Percentiles rank a stretch among this genome's conserved stretches.
Evolutionary conservation across 1,139 yeast genomes (phyloP).

Genomic region (Pichia sp.): DNA sequence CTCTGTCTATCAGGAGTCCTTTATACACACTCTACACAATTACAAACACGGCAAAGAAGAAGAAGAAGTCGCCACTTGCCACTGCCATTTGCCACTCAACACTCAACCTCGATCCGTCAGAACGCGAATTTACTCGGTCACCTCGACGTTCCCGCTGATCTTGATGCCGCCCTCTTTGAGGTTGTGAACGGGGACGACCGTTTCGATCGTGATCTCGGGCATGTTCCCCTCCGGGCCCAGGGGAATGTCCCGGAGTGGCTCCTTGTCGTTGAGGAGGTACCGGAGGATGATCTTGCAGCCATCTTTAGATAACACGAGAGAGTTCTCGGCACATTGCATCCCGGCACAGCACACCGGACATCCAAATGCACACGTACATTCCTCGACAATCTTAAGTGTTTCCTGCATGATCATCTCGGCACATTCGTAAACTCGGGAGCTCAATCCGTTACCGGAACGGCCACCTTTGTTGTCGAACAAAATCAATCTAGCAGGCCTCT

Average conservation of each 20-base stretch:
- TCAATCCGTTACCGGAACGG: slow-evolving; percentile 71
- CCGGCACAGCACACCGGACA: slow-evolving; percentile 89
- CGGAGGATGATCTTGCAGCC: slow-evolving; percentile 73
- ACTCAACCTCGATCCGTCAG: no score
- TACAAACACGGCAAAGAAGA: no score
- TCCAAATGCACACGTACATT: slow-evolving; percentile 81
- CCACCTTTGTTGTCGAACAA: slow-evolving; percentile 87
- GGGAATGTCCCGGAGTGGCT: slow-evolving; percentile 38
- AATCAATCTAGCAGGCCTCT: slow-evolving; percentile 82
- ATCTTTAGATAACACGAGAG: slow-evolving; percentile 80
- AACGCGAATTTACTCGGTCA: no score
- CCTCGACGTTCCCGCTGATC: slow-evolving; percentile 11
- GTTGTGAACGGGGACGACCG: slow-evolving; percentile 52
- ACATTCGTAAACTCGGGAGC: slow-evolving; percentile 75
- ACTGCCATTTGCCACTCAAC: no score
- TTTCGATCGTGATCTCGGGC: slow-evolving; percentile 66
- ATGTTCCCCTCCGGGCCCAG: slow-evolving; percentile 86
- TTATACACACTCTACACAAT: no score
- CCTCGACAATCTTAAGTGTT: slow-evolving; percentile 56
- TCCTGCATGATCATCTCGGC: slow-evolving; percentile 61
- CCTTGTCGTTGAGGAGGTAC: slow-evolving; percentile 8
- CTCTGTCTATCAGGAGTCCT: no score
- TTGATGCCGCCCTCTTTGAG: slow-evolving; percentile 34
- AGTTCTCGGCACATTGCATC: slow-evolving; percentile 74
- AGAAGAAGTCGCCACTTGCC: no score